phyloP scores from a whole-genome alignment of 305 asterid genomes.

The Fraxinus angustifolia region DNA sequence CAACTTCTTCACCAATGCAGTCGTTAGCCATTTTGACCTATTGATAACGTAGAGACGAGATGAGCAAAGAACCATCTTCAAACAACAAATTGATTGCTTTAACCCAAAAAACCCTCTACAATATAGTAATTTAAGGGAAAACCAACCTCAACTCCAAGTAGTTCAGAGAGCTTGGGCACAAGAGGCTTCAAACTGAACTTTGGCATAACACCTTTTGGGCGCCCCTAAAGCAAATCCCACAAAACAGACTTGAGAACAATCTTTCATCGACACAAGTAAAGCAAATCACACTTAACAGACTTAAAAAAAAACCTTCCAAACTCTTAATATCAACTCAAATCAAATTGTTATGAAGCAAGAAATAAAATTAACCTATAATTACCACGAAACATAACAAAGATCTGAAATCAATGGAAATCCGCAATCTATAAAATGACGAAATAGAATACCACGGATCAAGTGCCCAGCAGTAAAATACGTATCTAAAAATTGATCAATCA shows the following conservation, averaged over 20 bases:
- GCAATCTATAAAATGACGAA: neutral
- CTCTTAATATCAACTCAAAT: neutral
- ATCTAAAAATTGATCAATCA: neutral
- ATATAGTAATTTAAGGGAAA: neutral
- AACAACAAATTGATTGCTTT: neutral
- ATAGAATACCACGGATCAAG: neutral
- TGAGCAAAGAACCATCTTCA: neutral
- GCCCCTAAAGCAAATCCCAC: constrained; percentile 24
- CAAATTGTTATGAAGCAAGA: neutral
- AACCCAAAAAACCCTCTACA: neutral
- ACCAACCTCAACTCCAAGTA: constrained; percentile 35
- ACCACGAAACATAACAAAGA: neutral
- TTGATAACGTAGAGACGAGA: neutral
- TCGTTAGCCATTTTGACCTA: constrained; percentile 38
- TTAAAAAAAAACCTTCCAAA: neutral
- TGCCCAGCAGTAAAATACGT: neutral
- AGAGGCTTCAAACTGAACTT: constrained; percentile 40
- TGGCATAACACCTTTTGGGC: constrained; percentile 39
- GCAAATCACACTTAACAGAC: neutral
- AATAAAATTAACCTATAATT: neutral
- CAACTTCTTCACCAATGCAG: constrained; percentile 38
- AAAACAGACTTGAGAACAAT: neutral
- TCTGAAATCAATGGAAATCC: neutral
- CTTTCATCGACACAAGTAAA: neutral
- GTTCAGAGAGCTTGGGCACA: constrained; percentile 36